Conservation (phyloP, 1,139 yeast genomes). For the Schwanniomyces etchellsii region DNA sequence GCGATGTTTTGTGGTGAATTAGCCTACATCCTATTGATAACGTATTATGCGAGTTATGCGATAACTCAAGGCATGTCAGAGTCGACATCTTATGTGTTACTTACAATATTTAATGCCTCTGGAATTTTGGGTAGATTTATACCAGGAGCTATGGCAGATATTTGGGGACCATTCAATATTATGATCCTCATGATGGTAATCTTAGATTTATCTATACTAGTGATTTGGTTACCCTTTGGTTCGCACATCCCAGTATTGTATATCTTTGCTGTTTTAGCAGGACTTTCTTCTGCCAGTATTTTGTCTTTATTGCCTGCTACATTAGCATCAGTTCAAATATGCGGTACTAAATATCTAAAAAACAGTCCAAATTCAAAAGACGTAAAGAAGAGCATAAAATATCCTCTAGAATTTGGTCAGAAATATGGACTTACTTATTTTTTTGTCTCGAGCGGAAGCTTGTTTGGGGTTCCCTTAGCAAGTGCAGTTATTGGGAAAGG, state of each 20-base stretch:
- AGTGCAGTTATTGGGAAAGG: constrained; percentile 44
- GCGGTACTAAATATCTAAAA: constrained; percentile 1
- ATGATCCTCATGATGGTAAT: constrained; percentile 37
- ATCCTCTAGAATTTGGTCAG: constrained; percentile 36
- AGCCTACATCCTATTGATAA: constrained; percentile 45
- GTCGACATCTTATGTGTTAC: constrained; percentile 44
- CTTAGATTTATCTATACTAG: constrained; percentile 34
- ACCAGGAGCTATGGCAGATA: constrained; percentile 53
- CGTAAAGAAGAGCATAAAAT: constrained; percentile 1
- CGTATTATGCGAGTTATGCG: constrained; percentile 54
- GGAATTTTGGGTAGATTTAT: constrained; percentile 56
- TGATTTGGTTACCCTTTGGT: constrained; percentile 55
- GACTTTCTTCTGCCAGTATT: constrained; percentile 40
- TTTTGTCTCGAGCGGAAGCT: constrained; percentile 36
- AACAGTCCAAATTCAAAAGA: neutral
- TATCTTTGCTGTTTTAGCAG: constrained; percentile 45
- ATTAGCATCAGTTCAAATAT: constrained; percentile 36
- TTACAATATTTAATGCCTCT: constrained; percentile 53
- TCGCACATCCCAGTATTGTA: constrained; percentile 31
- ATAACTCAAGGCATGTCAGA: constrained; percentile 47
- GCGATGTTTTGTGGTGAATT: constrained; percentile 49
- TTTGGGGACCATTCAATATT: constrained; percentile 53
- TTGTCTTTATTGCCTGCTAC: constrained; percentile 26
- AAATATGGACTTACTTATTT: constrained; percentile 44
- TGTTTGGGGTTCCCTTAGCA: constrained; percentile 46